Base-by-base conservation (phyloP, 768 basidiomycete species). In the Grammothele lineata region DNA sequence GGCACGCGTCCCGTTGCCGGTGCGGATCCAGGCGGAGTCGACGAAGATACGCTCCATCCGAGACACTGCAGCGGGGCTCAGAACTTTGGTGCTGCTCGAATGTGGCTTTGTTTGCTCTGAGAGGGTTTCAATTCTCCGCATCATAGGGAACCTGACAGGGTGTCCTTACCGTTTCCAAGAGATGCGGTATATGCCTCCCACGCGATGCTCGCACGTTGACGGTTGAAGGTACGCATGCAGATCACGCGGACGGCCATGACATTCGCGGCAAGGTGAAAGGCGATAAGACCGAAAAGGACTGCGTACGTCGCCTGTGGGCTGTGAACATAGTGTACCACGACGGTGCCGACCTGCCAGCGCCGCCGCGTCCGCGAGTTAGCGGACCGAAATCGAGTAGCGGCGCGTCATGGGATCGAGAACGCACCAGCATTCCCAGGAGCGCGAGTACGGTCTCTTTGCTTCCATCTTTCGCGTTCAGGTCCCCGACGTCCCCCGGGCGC, bases 371-470 rank as follows among this genome's bases (percentile, higher is more conserved):
- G n/a, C 15, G 14, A 18, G 19, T 12, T 6, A n/a, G 30, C 8
- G 43, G 43, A 25, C 35, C 19, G 6, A 10, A 23, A 7, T 27
- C 2, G 38, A 4, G 21, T 8, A 33, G 25, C 11, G 27, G 26
- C 5, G 36, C 15, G 4, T n/a, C 25, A 30, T 1, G 33, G 32
- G 25, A 19, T 37, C 18, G n/a, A 5, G 6, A 14, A 56, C 79
- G 58, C 46, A 85, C 85, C 61, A 86, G 57, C 76, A 85, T 81
- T 17, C 85, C 84, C 1, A 80, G 56, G 24, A 87, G 73, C 1
- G 79, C 80, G 3, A 87, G 65, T 0, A 85, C 77, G 0, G 85
- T 87, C 62, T 86, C 83, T 51, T 82, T 81, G 61, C 83, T 85
- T 0, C 79, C 73, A 49, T 83, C 83, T 57, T 87, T 87, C 1